phyloP scores from a whole-genome alignment of 768 basidiomycete genomes.

The Boletus sp. region DNA sequence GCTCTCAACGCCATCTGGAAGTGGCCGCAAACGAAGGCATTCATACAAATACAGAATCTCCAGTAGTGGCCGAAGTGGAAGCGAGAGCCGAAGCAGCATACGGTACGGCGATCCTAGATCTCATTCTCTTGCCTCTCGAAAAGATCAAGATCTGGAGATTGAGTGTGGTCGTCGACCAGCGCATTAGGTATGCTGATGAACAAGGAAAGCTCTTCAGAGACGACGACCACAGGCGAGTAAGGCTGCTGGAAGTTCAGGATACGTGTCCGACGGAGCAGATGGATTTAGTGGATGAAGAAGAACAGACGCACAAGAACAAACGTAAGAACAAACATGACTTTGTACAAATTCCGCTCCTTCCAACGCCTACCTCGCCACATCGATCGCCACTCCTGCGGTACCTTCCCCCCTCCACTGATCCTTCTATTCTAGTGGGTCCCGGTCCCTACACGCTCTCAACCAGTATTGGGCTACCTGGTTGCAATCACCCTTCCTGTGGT shows the following conservation, averaged over 20 bases:
- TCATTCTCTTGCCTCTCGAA: constrained; percentile 81
- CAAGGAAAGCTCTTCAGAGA: neutral
- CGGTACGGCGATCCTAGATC: constrained; percentile 71
- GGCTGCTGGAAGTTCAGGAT: constrained; percentile 22
- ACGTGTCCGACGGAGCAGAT: constrained; percentile 13
- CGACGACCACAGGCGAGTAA: constrained; percentile 11
- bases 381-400: constrained; percentile 26
- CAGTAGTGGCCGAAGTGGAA: neutral
- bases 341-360: constrained; percentile 23
- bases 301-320: constrained; percentile 12
- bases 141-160: constrained; percentile 85
- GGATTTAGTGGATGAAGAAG: neutral
- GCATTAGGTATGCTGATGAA: constrained; percentile 10
- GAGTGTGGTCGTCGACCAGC: constrained; percentile 68
- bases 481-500: neutral
- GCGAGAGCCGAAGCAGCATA: constrained; percentile 11
- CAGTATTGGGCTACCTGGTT: constrained; percentile 19
- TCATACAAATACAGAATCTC: neutral
- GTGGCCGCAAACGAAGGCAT: neutral
- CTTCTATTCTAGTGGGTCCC: constrained; percentile 24
- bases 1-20: constrained; percentile 31
- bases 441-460: constrained; percentile 25
- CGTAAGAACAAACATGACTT: constrained; percentile 1
- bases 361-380: constrained; percentile 30
- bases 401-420: constrained; percentile 15